Base-by-base conservation (phyloP, 164 flowering plant genomes). In the Aristolochia californica region DNA sequence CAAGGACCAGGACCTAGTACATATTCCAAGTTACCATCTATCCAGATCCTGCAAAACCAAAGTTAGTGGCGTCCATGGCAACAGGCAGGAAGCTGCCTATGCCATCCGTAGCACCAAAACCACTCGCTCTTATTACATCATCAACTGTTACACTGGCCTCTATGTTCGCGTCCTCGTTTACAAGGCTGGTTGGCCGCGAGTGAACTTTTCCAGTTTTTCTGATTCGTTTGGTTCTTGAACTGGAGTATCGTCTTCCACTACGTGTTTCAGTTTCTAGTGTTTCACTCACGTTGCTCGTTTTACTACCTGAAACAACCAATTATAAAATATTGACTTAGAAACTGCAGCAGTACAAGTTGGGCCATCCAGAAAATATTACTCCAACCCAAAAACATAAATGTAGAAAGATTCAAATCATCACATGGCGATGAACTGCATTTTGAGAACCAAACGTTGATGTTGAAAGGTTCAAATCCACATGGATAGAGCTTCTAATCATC, bases 71-170 rank as follows among this genome's bases (percentile, higher is more conserved):
- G 65, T 87, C 95, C 59, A 86, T 76, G 54, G 97, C 95, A 67
- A 80, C 85, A 45, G 98, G 96, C 75, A 91, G 94, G 57, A 86
- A 74, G 66, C 84, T 80, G 64, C 80, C 67, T 43, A 91, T 74
- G 55, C 81, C 90, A 74, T 93, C 98, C 64, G 80, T 81, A 45
- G 73, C 73, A 15, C 76, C 76, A 56, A 69, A 66, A 21, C 73
- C 73, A 18, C 76, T 73, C 62, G 70, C 70, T 53, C 62, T 61
- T 21, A 69, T 21, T 48, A 72, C 72, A 59, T 80, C 84, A 56
- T 80, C 84, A 48, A 77, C 20, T 34, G 66, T 60, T 30, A 77
- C 58, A 44, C 67, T 23, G 5, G 78, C 80, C 59, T 77, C 84
- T 82, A 79, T 70, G 68, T 72, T 70, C 27, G 43, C 47, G 14